These are phyloP conservation scores for Penicillium verrucosum DNA, from an alignment of 2,329 filamentous ascomycete species.

Conservation along the genomic window DNA sequence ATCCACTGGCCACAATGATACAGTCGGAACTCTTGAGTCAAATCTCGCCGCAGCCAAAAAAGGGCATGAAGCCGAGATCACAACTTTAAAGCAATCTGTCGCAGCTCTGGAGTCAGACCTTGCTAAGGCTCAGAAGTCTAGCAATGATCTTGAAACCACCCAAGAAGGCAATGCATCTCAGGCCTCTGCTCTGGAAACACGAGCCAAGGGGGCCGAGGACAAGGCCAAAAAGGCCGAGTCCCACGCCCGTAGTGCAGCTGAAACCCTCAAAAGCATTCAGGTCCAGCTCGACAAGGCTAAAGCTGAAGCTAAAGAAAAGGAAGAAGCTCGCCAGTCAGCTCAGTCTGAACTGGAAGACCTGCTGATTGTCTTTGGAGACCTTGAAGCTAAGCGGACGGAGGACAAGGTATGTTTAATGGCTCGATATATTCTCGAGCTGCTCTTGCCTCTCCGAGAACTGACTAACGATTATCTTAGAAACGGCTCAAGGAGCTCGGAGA, in stretches of 20 bases:
- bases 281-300: conserved; percentile 33
- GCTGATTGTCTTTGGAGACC: conserved; percentile 73
- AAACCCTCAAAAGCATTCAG: conserved; percentile 53
- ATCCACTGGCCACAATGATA: conserved; percentile 57
- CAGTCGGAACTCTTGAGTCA: conserved; percentile 55
- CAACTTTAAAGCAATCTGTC: conserved; percentile 58
- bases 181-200: conserved; percentile 46
- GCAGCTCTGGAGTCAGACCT: conserved; percentile 53
- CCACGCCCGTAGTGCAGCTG: conserved; percentile 43
- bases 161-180: conserved; percentile 51
- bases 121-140: conserved; percentile 48
- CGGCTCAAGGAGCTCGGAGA: conserved; percentile 66
- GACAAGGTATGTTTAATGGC: conserved; percentile 63
- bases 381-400: conserved; percentile 71
- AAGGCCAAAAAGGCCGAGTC: conserved; percentile 34
- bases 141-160: conserved; percentile 58
- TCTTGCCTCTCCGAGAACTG: neutral
- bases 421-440: neutral
- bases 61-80: conserved; percentile 59
- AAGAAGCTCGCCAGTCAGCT: conserved; percentile 60
- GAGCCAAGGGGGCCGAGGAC: conserved; percentile 44
- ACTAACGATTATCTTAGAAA: conserved; percentile 46
- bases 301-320: conserved; percentile 47
- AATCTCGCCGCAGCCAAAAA: conserved; percentile 37
- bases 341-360: conserved; percentile 78